Conservation (phyloP, 2,329 filamentous ascomycete species). For the Alternaria brassicae region DNA sequence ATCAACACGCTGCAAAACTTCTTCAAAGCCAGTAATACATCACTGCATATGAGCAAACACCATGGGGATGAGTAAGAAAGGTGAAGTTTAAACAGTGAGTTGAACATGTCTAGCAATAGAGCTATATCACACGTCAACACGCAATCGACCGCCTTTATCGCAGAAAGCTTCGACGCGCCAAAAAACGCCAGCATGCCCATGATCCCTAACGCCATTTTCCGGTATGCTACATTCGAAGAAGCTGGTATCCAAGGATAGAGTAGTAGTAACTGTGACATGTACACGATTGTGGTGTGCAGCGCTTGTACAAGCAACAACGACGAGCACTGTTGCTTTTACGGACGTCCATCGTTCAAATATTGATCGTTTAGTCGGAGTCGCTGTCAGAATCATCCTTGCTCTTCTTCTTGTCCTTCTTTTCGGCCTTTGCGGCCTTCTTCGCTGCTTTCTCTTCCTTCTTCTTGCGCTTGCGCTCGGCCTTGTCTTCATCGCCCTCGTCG, state of each 20-base stretch:
- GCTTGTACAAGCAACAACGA: slow-evolving; percentile 21
- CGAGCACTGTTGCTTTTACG: slow-evolving; percentile 21
- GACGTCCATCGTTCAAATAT: slow-evolving; percentile 24
- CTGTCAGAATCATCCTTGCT: slow-evolving; percentile 38
- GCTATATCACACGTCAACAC: slow-evolving; percentile 30
- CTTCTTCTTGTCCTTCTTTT: slow-evolving; percentile 45
- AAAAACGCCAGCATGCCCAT: slow-evolving; percentile 44
- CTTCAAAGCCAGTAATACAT: not conserved
- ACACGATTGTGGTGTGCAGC: slow-evolving; percentile 26
- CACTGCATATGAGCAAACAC: not conserved
- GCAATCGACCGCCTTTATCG: slow-evolving; percentile 34
- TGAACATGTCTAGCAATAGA: slow-evolving; percentile 27
- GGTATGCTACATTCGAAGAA: slow-evolving; percentile 45
- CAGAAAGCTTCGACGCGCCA: slow-evolving; percentile 39
- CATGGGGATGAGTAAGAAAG: slow-evolving; percentile 16
- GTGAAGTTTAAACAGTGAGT: slow-evolving; percentile 30
- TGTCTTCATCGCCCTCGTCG: slow-evolving; percentile 55
- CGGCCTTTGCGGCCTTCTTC: slow-evolving; percentile 44
- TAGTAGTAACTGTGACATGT: slow-evolving; percentile 33
- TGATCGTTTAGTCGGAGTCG: slow-evolving; percentile 42
- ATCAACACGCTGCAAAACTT: not conserved
- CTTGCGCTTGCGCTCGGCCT: slow-evolving; percentile 63
- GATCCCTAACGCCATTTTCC: slow-evolving; percentile 43
- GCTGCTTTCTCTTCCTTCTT: slow-evolving; percentile 73
- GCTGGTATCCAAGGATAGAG: slow-evolving; percentile 37